These are phyloP conservation scores for Excoecaria agallocha DNA, from an alignment of 345 rosid species.

Conservation along the genomic window DNA sequence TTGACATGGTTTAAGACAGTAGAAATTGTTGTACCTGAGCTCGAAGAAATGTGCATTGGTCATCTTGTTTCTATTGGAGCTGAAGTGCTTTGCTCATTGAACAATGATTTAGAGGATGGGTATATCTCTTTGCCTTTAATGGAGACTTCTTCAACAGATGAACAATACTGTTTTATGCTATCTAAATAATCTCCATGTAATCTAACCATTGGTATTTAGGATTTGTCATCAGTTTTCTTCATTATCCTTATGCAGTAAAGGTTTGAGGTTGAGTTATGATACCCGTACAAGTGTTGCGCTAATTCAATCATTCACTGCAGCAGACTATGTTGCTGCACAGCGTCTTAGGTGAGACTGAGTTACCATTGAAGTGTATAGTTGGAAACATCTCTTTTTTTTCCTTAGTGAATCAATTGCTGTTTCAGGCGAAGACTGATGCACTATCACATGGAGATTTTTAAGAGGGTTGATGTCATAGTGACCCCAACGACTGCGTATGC, in stretches of 20 bases:
- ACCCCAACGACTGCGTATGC: conserved; percentile 83
- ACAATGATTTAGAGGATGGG: conserved; percentile 69
- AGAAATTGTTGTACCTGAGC: conserved; percentile 82
- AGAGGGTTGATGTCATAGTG: conserved; percentile 74
- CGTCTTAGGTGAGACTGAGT: conserved; percentile 50
- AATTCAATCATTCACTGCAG: conserved; percentile 69
- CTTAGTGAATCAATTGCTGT: conserved; percentile 15
- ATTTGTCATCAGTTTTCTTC: neutral
- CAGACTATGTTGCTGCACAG: conserved; percentile 77
- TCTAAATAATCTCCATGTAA: neutral
- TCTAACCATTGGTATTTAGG: neutral
- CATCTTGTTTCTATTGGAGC: conserved; percentile 78
- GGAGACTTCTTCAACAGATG: neutral
- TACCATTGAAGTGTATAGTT: neutral
- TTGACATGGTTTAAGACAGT: conserved; percentile 41
- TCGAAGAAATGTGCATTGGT: conserved; percentile 75
- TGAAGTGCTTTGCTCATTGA: conserved; percentile 37
- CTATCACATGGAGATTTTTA: conserved; percentile 78
- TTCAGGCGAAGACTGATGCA: conserved; percentile 78
- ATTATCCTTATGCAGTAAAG: conserved; percentile 49
- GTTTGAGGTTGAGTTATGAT: conserved; percentile 53
- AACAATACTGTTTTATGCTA: neutral
- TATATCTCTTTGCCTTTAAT: conserved; percentile 28
- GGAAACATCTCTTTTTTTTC: neutral
- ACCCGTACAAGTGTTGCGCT: conserved; percentile 63